These are phyloP conservation scores for Geoglossum cookeanum DNA, from an alignment of 2,329 filamentous ascomycete genomes.

Conservation along the genomic window DNA sequence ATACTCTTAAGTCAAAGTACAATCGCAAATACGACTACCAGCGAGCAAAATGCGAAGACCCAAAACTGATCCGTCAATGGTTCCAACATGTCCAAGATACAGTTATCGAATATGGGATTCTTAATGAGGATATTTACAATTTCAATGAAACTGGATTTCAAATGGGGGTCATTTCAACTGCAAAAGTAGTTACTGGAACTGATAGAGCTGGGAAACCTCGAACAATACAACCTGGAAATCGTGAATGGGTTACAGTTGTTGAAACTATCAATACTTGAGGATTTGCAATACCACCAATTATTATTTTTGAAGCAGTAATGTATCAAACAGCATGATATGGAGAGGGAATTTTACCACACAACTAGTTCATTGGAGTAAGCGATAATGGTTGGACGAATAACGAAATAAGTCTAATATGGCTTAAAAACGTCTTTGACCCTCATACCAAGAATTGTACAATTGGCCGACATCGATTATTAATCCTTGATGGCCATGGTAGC, in stretches of 20 bases:
- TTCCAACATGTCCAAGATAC: neutral
- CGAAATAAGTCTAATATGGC: constrained; percentile 18
- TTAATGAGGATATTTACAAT: constrained; percentile 8
- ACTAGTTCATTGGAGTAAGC: constrained; percentile 5
- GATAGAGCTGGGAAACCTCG: constrained; percentile 4
- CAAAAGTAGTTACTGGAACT: constrained; percentile 3
- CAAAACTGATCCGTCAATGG: neutral
- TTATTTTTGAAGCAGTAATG: neutral
- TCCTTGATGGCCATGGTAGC: neutral
- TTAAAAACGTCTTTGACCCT: constrained; percentile 5
- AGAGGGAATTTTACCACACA: neutral
- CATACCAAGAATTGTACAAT: neutral
- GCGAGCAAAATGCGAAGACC: neutral
- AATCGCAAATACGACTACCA: neutral
- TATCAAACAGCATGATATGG: neutral
- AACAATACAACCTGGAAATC: constrained; percentile 7
- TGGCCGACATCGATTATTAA: neutral
- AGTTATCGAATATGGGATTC: constrained; percentile 8
- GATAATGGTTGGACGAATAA: constrained; percentile 20
- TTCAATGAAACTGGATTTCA: constrained; percentile 9
- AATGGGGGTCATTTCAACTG: constrained; percentile 1
- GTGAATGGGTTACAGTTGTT: constrained; percentile 1
- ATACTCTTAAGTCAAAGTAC: neutral
- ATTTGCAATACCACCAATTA: no score
- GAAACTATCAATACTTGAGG: no score